Evolutionary conservation across 2,329 filamentous ascomycete species (phyloP), one percentile per base, ranked within the genome.

Genomic region (Hypoxylon sp.): DNA sequence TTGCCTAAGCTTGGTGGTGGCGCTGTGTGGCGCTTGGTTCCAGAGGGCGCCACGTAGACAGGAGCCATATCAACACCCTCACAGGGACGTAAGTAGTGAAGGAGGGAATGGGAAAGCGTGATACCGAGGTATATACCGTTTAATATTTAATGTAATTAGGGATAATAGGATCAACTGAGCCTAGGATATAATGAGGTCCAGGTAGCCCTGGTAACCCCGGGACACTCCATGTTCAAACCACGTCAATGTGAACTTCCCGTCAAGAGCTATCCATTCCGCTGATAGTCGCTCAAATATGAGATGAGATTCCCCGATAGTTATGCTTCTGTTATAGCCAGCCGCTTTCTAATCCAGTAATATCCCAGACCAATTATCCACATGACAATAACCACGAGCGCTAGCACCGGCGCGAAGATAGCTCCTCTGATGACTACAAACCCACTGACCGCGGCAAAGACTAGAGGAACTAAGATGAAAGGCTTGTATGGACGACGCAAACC

Each of bases 361-460:
- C 77, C 68, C 13, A 85, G 64, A 0, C 87, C 88, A 2, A 86
- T 41, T 0, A 78, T 59, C 82, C 88, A 86, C 1, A 90, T 79
- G 0, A 73, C 80, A 1, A 85, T 74, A n/a, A 90, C 77, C 1
- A 89, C 79, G 0, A 82, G 70, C 0, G 87, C 85, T 60, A 88
- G 85, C 0, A 82, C 69, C 0, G 87, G 87, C 0, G 86, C 87
- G 75, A 90, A 90, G 0, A 85, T 81, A 0, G 87, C 87, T 0
- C 87, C 88, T 11, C 88, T 78, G 0, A 86, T 73, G 0, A 90
- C 86, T 0, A 90, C 86, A 23, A 90, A 86, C 0, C 86, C 86
- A 64, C 87, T 89, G 1, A 90, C 87, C 0, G 87, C 48, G 0
- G 85, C 81, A 67, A 90, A 90, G 0, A 84, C 73, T 0, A 83